Evolutionary conservation across 495 filamentous ascomycete species (phyloP), one percentile per base, ranked within the genome.

Genomic region (Aspergillus indologenus): DNA sequence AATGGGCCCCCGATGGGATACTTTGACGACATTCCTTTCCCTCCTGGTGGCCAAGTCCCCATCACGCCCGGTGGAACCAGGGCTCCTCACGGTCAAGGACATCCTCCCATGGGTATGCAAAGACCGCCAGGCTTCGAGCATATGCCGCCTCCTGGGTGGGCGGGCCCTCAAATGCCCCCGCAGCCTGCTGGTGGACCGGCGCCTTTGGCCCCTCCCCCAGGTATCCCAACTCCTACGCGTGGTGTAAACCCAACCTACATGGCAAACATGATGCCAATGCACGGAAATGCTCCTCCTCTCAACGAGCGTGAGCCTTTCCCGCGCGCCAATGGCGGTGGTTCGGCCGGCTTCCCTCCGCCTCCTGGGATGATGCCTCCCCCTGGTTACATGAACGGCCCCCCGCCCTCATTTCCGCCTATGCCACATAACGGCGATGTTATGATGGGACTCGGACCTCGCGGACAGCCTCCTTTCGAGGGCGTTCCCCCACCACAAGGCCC

Each of bases 321-420:
- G 26, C 73, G 75, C 55, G 78, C 57, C 18, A 56, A 53, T 42
- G 65, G 59, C n/a, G 54, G 46, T 54, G 58, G 59, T 53, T 40
- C 65, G 2, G 58, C 53, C 18, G 65, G 46, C 8, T 67, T 68
- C 50, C 63, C 59, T 14, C 75, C 70, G 56, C 77, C 75, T 23
- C 79, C 74, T 1, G 79, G 78, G 40, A 80, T 81, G 77, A 75
- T 78, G 66, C 79, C 76, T 17, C 79, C 78, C 34, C 79, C 79
- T 1, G 80, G 79, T 20, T 83, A 78, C 60, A 77, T 78, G 71
- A 75, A 73, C 52, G 75, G 68, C 1, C 76, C 73, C 40, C 73
- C 71, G 1, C 79, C 77, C 15, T 68, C 77, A 7, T 81, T 81
- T 54, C 72, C 75, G 42, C 75, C 72, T 18, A 73, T 77, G 69